phyloP scores from a whole-genome alignment of 2,329 filamentous ascomycete species.

The Cyanodermella asteris region DNA sequence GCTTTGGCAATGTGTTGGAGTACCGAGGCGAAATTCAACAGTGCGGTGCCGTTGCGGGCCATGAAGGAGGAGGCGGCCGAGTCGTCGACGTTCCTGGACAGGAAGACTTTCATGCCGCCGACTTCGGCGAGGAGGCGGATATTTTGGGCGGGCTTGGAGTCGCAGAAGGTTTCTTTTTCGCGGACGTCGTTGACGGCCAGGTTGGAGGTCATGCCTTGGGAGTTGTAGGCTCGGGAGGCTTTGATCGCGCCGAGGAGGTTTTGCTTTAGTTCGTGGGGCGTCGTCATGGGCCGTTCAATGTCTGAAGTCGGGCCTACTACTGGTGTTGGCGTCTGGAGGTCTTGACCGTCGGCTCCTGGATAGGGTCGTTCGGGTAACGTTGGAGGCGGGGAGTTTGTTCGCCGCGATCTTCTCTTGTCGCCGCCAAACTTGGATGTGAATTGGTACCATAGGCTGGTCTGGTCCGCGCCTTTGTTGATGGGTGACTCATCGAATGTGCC shows the following conservation, averaged over 20 bases:
- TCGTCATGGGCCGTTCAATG: too few species aligned
- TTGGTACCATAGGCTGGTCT: conserved; percentile 18
- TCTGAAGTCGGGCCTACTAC: conserved; percentile 4
- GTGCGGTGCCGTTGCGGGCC: conserved; percentile 31
- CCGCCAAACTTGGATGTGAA: conserved; percentile 48
- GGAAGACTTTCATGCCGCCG: conserved; percentile 52
- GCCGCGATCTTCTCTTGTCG: too few species aligned
- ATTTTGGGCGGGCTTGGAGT: conserved; percentile 51
- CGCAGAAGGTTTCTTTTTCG: conserved; percentile 72
- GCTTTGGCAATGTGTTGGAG: conserved; percentile 48
- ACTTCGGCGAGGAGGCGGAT: conserved; percentile 48
- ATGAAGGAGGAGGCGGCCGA: conserved; percentile 50
- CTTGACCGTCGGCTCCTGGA: conserved; percentile 14
- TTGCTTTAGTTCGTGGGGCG: neutral
- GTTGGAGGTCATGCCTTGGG: conserved; percentile 47
- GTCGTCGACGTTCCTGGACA: conserved; percentile 32
- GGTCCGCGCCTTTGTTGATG: conserved; percentile 6
- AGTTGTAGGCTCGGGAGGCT: conserved; percentile 56
- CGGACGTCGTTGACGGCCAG: conserved; percentile 52
- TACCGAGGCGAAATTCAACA: conserved; percentile 48
- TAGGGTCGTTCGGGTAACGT: too few species aligned
- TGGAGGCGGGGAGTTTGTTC: too few species aligned
- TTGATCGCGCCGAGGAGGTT: conserved; percentile 52
- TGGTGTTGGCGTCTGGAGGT: conserved; percentile 10
- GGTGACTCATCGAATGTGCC: conserved; percentile 51